Evolutionary conservation across 805 yeast species (phyloP), one percentile per base, ranked within the genome.

Genomic region (Teunomyces tritomae): DNA sequence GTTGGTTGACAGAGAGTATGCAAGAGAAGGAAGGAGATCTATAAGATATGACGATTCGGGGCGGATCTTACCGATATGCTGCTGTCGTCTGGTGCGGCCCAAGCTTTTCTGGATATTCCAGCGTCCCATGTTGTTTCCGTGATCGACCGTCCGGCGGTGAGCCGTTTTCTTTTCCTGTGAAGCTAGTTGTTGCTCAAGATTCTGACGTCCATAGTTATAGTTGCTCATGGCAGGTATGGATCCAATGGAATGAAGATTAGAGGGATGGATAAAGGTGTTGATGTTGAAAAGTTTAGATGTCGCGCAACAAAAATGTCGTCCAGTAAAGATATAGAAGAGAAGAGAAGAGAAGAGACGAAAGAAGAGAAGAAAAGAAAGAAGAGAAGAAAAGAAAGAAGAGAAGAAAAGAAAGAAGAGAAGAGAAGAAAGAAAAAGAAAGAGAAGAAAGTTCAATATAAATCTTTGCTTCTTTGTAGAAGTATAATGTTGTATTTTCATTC

Each of bases 131-230:
- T 85, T 78, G 47, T 85, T 82, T 9, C 90, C 91, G 65, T 84
- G 87, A 62, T 88, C 96, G 5, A 85, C 82, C 2, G 89, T 84
- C 60, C 90, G 73, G 58, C 92, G 71, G 54, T 81, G 80, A 11
- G 80, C 74, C 2, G 78, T 69, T 55, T 76, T 78, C 54, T 72
- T 79, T 49, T 73, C 78, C 53, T 77, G 83, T 39, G 70, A 69
- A 41, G 70, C 72, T 44, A 70, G 61, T 57, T 72, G 77, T 49
- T 73, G 74, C 48, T 72, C 76, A 35, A 70, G 52, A 47, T 63
- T 67, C 53, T 64, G 74, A 26, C 45, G 29, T 34, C 37, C 37
- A 17, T 29, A 29, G 34, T 32, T 42, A 27, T 39, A 46, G 32
- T 28, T 39, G 30, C 27, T 41, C 48, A 48, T 48, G 43, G 35